phyloP scores from a whole-genome alignment of 768 basidiomycete genomes.

The Amanita molliuscula region DNA sequence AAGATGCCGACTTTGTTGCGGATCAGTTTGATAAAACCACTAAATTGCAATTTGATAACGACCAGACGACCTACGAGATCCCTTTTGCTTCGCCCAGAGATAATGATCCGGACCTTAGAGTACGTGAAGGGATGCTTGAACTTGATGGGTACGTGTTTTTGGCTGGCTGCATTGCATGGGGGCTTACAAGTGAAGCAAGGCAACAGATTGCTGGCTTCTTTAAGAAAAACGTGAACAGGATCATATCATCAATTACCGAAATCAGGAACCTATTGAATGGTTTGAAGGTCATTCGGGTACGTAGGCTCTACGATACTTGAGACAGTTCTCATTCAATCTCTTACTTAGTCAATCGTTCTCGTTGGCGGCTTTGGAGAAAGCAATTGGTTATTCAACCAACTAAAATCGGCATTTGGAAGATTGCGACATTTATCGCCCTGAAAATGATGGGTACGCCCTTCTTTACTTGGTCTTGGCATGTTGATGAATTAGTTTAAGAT shows the following conservation, averaged over 20 bases:
- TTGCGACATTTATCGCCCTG: conserved; percentile 2
- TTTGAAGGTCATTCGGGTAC: not conserved
- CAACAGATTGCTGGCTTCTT: conserved; percentile 6
- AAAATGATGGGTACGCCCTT: not conserved
- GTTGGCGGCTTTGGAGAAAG: conserved; percentile 7
- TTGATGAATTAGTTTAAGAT: conserved; percentile 9
- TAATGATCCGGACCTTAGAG: conserved; percentile 24
- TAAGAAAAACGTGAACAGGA: not conserved
- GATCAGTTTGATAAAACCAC: conserved; percentile 31
- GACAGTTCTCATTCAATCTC: not conserved
- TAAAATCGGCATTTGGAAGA: not conserved
- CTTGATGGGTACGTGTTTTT: conserved; percentile 17
- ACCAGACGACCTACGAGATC: conserved; percentile 25
- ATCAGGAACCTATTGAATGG: not conserved
- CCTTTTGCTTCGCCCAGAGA: conserved; percentile 29
- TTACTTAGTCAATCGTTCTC: conserved; percentile 1
- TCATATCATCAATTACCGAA: not conserved
- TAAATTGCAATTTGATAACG: conserved; percentile 27
- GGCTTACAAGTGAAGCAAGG: not conserved
- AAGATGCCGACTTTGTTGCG: conserved; percentile 26
- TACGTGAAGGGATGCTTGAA: conserved; percentile 31
- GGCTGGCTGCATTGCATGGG: not conserved
- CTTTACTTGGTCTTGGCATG: not conserved
- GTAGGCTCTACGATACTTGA: not conserved
- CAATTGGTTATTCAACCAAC: conserved; percentile 1